Base-by-base conservation (phyloP, 2,329 filamentous ascomycete genomes). In the Cladorrhinum sp. region DNA sequence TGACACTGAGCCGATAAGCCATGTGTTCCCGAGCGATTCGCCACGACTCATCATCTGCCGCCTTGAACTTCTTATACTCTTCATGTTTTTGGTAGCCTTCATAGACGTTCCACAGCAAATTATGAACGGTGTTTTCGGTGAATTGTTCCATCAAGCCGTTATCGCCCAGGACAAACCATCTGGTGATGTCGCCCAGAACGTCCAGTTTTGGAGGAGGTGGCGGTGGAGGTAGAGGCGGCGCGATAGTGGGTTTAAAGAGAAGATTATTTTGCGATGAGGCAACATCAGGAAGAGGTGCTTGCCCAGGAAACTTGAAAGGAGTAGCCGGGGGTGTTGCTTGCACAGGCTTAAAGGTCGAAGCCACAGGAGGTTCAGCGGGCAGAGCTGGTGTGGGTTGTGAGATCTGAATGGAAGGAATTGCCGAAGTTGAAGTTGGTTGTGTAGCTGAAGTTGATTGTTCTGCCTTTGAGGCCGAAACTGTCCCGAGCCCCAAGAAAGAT, bases 81-180 rank as follows among this genome's bases (percentile, higher is more conserved):
- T 78, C 75, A 18, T 79, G 75, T 13, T 64, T 65, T 22, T 77
- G 64, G 56, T 76, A 80, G 9, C 75, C 70, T 0, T 74, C 68
- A 66, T 76, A 84, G 0, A 76, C 73, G 4, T 73, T 67, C 29
- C 69, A 70, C 8, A 85, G 70, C 2, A 84, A 66, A 18, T 79
- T 72, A 49, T 79, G 76, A 1, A 85, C 66, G 18, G 78, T 74
- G 38, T 75, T 76, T 12, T 77, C 71, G 57, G 79, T 71, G 48
- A 86, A 81, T 12, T 83, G 76, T 6, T 81, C 74, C 68, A 86
- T 68, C 7, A 86, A 67, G 0, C 84, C 84, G 16, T 74, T 70
- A 59, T 86, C 84, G 29, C 79, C 84, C 12, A 73, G 71, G 2
- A 85, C 80, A 57, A 80, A 81, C 84, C 84, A 86, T 24, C 74